Evolutionary conservation across 495 filamentous ascomycete species (phyloP), one percentile per base, ranked within the genome.

Genomic region (Trichoderma asperelloides): DNA sequence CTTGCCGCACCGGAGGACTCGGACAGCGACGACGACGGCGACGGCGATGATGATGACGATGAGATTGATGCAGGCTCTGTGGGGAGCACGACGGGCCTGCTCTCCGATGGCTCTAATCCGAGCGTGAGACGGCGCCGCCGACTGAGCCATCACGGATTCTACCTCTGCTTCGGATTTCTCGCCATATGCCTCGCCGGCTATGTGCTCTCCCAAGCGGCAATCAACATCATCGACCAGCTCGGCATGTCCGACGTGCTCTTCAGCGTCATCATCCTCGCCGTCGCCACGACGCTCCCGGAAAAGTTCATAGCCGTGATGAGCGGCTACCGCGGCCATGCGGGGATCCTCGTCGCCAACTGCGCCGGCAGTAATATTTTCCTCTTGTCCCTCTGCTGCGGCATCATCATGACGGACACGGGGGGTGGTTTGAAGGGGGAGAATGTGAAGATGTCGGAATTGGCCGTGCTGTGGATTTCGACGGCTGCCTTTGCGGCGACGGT

Each of bases 361-460:
- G 84, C 79, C 30, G 83, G 84, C 21, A 82, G 79, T 66, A 87
- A 87, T 65, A 81, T 85, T 21, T 85, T 86, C 70, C 73, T 86
- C 43, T 69, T 85, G 9, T 81, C 81, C 0, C 71, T 86, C 6
- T 86, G 83, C 68, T 69, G 79, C 27, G 84, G 84, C 5, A 68
- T 84, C 33, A 51, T 51, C n/a, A 51, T 51, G n/a, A 51, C 23
- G 3, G 18, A 51, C 18, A 25, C n/a, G 0, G 21, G 23, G 21
- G 47, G 47, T 0, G n/a, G 3, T n/a, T 51, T 51, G 47, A 9
- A 21, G 0, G 18, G 47, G 11, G 47, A 21, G 2, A 51, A 51
- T 25, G 47, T 51, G 47, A 51, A n/a, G 18, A 23, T 51, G 18
- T 21, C 47, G 47, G 47, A 51, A 51, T 23, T 51, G 47, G n/a